These are phyloP conservation scores for Termitomyces sp. DNA, from an alignment of 768 basidiomycete species.

Conservation along the genomic window DNA sequence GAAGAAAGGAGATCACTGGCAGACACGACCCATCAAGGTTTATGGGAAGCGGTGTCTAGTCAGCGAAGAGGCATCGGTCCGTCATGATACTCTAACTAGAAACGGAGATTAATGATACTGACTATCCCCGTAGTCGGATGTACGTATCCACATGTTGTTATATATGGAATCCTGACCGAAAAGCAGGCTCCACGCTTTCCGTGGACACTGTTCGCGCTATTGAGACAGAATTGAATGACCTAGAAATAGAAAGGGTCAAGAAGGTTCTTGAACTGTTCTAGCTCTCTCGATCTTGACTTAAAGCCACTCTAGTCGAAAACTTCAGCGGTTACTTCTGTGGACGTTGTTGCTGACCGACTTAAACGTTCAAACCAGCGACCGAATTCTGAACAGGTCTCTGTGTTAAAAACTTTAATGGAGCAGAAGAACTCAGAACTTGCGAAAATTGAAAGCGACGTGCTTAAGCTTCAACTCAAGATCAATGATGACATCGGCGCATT, in stretches of 20 bases:
- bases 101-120: not conserved
- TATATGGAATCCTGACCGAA: not conserved
- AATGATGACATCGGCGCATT: not conserved
- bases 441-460: not conserved
- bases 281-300: not conserved
- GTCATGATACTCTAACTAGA: not conserved
- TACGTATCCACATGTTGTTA: not conserved
- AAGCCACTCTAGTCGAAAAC: not conserved
- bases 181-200: not conserved
- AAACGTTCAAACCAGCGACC: slow-evolving; percentile 1
- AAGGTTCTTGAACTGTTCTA: not conserved
- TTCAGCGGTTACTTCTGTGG: not conserved
- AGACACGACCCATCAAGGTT: not conserved
- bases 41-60: not conserved
- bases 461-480: slow-evolving; percentile 1
- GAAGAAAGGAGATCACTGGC: not conserved
- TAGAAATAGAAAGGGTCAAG: not conserved
- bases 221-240: not conserved
- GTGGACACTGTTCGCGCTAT: not conserved
- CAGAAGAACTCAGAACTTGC: not conserved
- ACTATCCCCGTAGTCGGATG: not conserved
- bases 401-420: not conserved
- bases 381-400: not conserved
- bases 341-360: not conserved
- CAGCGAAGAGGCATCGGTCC: not conserved